phyloP scores from a whole-genome alignment of 2,329 filamentous ascomycete genomes.

The Calonectria pseudoturangicola region DNA sequence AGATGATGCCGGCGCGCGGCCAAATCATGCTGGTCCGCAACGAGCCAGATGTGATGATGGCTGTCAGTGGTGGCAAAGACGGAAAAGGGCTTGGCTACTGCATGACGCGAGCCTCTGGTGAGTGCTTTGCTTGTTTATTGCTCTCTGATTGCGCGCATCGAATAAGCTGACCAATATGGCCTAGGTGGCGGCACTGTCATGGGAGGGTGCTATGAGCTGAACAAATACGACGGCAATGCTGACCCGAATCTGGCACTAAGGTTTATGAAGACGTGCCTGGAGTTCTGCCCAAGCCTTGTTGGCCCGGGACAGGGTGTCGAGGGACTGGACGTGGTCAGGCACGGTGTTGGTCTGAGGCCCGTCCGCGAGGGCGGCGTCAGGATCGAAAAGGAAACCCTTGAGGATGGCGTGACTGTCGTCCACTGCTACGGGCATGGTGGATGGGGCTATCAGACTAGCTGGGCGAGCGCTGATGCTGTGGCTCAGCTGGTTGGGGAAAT shows the following conservation, averaged over 20 bases:
- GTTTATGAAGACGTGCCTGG: slow-evolving; percentile 83
- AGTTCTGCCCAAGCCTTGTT: slow-evolving; percentile 74
- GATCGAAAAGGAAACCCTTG: slow-evolving; percentile 76
- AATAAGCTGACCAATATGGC: neutral
- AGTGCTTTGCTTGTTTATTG: neutral
- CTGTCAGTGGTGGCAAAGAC: slow-evolving; percentile 75
- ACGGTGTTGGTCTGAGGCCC: slow-evolving; percentile 85
- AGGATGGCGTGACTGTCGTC: slow-evolving; percentile 66
- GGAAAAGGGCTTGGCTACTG: slow-evolving; percentile 80
- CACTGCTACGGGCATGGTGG: slow-evolving; percentile 84
- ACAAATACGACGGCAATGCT: slow-evolving; percentile 82
- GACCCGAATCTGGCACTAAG: slow-evolving; percentile 83
- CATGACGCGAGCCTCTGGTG: slow-evolving; percentile 82
- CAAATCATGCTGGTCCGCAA: slow-evolving; percentile 87
- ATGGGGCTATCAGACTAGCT: slow-evolving; percentile 73
- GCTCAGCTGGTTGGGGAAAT: neutral
- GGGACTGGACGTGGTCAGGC: slow-evolving; percentile 82
- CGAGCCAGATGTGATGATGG: slow-evolving; percentile 60
- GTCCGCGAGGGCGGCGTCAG: slow-evolving; percentile 81
- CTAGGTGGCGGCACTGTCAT: slow-evolving; percentile 81
- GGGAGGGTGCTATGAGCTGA: slow-evolving; percentile 84
- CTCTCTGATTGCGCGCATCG: neutral
- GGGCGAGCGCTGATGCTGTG: neutral
- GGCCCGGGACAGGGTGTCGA: slow-evolving; percentile 78
- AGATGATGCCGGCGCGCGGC: slow-evolving; percentile 79